These are phyloP conservation scores for Diacronema lutheri DNA, from an alignment of 78 protist species.

Conservation along the genomic window DNA sequence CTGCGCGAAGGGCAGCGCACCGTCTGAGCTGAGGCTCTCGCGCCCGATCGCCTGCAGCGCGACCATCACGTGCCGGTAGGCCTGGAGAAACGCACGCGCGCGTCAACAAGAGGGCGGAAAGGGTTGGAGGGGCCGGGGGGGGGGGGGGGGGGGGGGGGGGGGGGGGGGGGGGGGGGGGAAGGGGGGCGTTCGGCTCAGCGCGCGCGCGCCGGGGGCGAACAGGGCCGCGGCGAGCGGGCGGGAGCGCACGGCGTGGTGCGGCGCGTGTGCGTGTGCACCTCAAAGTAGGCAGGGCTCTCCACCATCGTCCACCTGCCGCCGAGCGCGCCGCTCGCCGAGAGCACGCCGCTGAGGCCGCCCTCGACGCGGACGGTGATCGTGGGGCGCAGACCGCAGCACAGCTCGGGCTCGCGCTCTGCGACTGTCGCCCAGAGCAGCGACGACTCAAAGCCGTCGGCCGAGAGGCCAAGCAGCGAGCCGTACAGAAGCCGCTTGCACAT, in stretches of 20 bases:
- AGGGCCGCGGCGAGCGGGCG: too few relatives aligned
- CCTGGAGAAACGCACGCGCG: not conserved
- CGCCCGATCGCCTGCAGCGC: constrained; percentile 11
- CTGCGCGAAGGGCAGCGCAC: not conserved
- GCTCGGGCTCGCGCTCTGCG: too few relatives aligned
- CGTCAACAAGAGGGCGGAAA: too few relatives aligned
- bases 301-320: not conserved
- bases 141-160: too few relatives aligned
- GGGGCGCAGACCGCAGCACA: too few relatives aligned
- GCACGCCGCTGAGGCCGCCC: not conserved
- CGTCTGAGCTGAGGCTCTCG: not conserved
- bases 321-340: not conserved
- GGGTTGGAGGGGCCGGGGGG: too few relatives aligned
- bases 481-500: not conserved
- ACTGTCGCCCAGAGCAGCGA: too few relatives aligned
- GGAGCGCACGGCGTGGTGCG: too few relatives aligned
- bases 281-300: constrained; percentile 21
- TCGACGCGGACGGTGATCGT: too few relatives aligned
- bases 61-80: constrained; percentile 7
- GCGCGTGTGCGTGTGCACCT: not conserved
- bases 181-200: too few relatives aligned
- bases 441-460: not conserved
- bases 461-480: not conserved
- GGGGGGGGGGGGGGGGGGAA: too few relatives aligned
- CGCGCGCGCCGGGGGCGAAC: too few relatives aligned